phyloP scores from a whole-genome alignment of 768 basidiomycete species.

The Pisolithus microcarpus region DNA sequence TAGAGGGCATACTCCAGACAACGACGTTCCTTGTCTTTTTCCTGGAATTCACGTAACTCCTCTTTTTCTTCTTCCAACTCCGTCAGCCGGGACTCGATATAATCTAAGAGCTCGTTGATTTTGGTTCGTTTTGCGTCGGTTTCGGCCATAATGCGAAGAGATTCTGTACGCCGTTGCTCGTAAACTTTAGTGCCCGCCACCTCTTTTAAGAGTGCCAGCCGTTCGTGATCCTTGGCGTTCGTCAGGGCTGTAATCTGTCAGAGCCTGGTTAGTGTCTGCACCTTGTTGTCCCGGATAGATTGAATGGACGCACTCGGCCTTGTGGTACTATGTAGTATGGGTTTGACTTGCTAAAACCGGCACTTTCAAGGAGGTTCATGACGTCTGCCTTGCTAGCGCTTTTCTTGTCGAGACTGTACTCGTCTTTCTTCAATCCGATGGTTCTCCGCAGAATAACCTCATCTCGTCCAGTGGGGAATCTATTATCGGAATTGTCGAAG shows the following conservation, averaged over 20 bases:
- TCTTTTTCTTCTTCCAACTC: conserved; percentile 99
- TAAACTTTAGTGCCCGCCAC: conserved; percentile 98
- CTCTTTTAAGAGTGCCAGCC: conserved; percentile 91
- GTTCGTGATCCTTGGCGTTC: conserved; percentile 93
- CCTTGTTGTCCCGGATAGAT: neutral
- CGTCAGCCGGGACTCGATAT: conserved; percentile 81
- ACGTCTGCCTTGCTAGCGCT: conserved; percentile 94
- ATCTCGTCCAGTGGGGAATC: conserved; percentile 87
- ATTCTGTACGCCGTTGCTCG: conserved; percentile 88
- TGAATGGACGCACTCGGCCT: conserved; percentile 62
- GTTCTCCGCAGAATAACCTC: conserved; percentile 87
- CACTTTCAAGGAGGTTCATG: conserved; percentile 93
- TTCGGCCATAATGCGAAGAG: conserved; percentile 93
- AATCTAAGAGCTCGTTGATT: conserved; percentile 82
- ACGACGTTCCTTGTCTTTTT: conserved; percentile 89
- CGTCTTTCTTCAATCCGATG: conserved; percentile 97
- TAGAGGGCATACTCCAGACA: conserved; percentile 95
- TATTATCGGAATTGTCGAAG: conserved; percentile 90
- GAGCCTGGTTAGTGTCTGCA: conserved; percentile 5
- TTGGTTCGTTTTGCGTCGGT: conserved; percentile 90
- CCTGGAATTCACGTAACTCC: conserved; percentile 93
- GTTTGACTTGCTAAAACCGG: conserved; percentile 96
- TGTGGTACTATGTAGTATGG: conserved; percentile 99
- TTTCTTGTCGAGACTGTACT: conserved; percentile 95
- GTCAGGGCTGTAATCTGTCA: conserved; percentile 87